A percentile compares a stretch with the other conserved stretches of the same genome.
phyloP scores from a whole-genome alignment of 768 basidiomycete genomes.

The Auricularia cornea region DNA sequence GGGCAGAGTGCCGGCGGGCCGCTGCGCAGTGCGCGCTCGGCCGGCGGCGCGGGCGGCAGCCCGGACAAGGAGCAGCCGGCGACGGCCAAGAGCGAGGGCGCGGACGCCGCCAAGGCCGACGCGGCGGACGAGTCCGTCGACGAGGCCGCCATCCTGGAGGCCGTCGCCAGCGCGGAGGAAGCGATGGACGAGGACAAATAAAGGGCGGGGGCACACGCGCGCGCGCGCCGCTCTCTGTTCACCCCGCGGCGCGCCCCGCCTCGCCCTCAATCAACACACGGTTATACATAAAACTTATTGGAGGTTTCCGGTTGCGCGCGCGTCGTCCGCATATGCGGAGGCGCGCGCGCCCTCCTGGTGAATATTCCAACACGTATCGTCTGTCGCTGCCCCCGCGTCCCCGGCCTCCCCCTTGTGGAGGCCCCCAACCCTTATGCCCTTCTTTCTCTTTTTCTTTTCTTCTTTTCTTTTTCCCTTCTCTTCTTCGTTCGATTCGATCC shows the following conservation, averaged over 20 bases:
- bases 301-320: not conserved
- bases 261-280: not conserved
- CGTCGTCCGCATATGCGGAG: not conserved
- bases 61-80: not conserved
- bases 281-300: not conserved
- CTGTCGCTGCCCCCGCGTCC: not conserved
- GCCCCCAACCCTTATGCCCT: slow-evolving; percentile 7
- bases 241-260: not conserved
- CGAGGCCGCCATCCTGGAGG: slow-evolving; percentile 7
- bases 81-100: slow-evolving; percentile 7
- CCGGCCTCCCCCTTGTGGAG: slow-evolving; percentile 9
- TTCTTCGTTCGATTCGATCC: not conserved
- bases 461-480: slow-evolving; percentile 1
- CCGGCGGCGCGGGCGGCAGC: slow-evolving; percentile 5
- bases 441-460: slow-evolving; percentile 5
- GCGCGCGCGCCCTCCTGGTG: slow-evolving; percentile 1
- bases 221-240: too few species aligned
- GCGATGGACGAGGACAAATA: not conserved
- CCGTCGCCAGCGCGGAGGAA: slow-evolving; percentile 4
- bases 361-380: not conserved
- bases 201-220: not conserved
- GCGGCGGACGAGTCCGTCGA: slow-evolving; percentile 3
- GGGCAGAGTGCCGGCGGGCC: slow-evolving; percentile 23
- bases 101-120: not conserved
- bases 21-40: slow-evolving; percentile 26